These are phyloP conservation scores for Hypoxylon rickii DNA, from an alignment of 495 filamentous ascomycete species.

Conservation along the genomic window DNA sequence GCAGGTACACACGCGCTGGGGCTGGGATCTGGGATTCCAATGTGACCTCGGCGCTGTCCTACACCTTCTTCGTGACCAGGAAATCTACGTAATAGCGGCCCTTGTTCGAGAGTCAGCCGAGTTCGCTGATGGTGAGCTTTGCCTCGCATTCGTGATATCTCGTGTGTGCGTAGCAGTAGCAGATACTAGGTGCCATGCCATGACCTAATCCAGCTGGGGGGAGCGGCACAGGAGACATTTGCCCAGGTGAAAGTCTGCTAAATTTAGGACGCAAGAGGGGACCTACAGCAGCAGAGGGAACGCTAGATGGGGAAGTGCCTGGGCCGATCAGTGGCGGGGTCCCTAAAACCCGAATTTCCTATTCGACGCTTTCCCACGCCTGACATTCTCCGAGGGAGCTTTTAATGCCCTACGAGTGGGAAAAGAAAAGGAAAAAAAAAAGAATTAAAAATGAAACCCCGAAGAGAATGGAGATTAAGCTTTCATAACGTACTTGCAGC, in stretches of 20 bases:
- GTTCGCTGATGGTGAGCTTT: not conserved
- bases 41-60: constrained; percentile 14
- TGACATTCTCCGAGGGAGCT: not conserved
- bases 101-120: not conserved
- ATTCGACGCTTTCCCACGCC: too few species aligned
- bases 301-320: too few species aligned
- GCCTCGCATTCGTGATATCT: too few species aligned
- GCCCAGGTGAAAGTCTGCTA: not conserved
- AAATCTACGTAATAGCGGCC: constrained; percentile 17
- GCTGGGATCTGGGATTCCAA: constrained; percentile 18
- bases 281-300: too few species aligned
- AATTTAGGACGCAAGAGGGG: too few species aligned
- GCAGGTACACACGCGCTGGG: too few species aligned
- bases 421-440: not conserved
- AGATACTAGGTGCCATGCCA: too few species aligned
- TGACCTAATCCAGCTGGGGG: too few species aligned
- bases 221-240: constrained; percentile 3
- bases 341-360: too few species aligned
- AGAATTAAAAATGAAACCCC: too few species aligned
- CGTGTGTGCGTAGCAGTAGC: too few species aligned
- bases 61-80: constrained; percentile 8
- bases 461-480: not conserved
- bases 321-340: too few species aligned
- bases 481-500: not conserved
- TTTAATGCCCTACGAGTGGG: not conserved